Conservation (phyloP, 1,284 basidiomycete species). For the Grifola frondosa region DNA sequence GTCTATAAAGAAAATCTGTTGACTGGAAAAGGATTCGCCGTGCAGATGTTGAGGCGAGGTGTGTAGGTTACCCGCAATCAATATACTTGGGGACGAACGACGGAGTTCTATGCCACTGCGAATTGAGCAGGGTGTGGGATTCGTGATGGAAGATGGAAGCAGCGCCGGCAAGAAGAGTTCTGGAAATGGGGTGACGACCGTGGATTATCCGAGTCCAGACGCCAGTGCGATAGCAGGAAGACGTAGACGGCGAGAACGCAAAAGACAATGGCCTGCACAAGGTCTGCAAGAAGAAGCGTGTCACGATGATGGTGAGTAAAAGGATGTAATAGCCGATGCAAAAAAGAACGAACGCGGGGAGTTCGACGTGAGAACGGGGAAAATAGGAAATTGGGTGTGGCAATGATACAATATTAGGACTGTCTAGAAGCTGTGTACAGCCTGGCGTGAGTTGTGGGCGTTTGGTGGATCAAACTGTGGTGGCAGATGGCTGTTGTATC, state of each 20-base stretch:
- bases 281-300: conserved; percentile 8
- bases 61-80: conserved; percentile 19
- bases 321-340: background rate
- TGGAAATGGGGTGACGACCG: conserved; percentile 12
- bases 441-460: no score
- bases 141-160: conserved; percentile 11
- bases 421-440: no score
- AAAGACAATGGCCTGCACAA: conserved; percentile 8
- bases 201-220: conserved; percentile 20
- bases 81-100: conserved; percentile 12
- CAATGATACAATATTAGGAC: background rate
- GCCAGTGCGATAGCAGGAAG: conserved; percentile 4
- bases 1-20: conserved; percentile 19
- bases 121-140: conserved; percentile 9
- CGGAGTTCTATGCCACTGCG: conserved; percentile 11
- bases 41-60: conserved; percentile 11
- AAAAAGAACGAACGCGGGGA: background rate
- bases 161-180: conserved; percentile 8
- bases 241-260: conserved; percentile 5
- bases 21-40: conserved; percentile 17
- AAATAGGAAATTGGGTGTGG: no score
- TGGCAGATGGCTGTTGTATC: conserved; percentile 9
- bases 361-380: background rate
- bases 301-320: conserved; percentile 1
- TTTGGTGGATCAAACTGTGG: conserved; percentile 6